Base-by-base conservation (phyloP, 2,329 filamentous ascomycete species). In the Botrytis elliptica region DNA sequence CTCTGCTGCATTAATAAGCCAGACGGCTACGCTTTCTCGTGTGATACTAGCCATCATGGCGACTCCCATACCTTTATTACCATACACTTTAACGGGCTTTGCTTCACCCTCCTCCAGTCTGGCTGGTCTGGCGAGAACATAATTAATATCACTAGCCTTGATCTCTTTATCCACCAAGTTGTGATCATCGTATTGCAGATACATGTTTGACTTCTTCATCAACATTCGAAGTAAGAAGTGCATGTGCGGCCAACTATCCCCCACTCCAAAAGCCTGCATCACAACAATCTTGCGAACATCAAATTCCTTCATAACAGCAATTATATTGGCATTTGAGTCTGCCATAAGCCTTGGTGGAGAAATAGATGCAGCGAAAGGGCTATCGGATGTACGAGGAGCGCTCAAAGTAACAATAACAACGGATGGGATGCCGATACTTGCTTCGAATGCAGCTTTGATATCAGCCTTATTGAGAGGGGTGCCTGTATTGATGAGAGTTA, bases 231-330 rank as follows among this genome's bases (percentile, higher is more conserved):
- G 76, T 3, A 84, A 77, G 60, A 82, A 83, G 52, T 82, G 79
- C 75, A 87, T 79, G 73, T 84, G 83, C 0, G 74, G 46, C 80
- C 82, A 85, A 9, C 86, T 88, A 57, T 81, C 78, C 1, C 83
- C 85, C 12, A 84, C 83, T 29, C 87, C 87, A 75, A 86, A 84
- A 4, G 85, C 84, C 33, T 85, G 86, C 80, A 88, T 84, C 73
- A 88, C 82, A 12, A 87, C 77, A 74, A 86, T 87, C 3, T 78
- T 73, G 25, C 25, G 38, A 6, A 70, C 72, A 10, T 60, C 77
- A 68, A 81, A 81, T 46, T 55, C 74, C 66, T 72, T 74, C 82
- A 85, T 84, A 18, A 78, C 80, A 0, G 80, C 74, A 29, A 84
- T 76, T 18, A 83, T 76, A 70, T 85, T 83, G 44, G 79, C 80